Evolutionary conservation across 805 yeast species (phyloP), one percentile per base, ranked within the genome.

Genomic region (Allodekkera sacchari): DNA sequence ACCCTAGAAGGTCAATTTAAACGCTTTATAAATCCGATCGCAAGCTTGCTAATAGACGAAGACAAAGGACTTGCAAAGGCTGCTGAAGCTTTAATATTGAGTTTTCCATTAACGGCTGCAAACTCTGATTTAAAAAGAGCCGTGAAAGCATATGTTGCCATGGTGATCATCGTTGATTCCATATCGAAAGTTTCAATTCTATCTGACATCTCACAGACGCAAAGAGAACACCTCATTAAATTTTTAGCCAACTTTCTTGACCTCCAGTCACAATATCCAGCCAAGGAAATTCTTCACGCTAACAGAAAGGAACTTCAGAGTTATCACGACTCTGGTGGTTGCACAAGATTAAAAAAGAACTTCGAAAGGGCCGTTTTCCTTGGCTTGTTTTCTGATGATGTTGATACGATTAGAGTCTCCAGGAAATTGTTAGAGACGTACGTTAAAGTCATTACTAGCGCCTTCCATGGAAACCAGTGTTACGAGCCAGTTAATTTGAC

Each of bases 321-420:
- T 21, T 34, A 35, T 24, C 61, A 55, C 35, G 32, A 32, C 2
- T 27, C 34, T 8, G 47, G 46, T 2, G 24, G 57, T 7, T 64
- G 67, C 33, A 37, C 44, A 0, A 34, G 52, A 9, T 39, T 69
- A 1, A 49, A 63, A 7, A 54, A 63, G 4, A 48, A 63, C 5
- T 51, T 71, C 30, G 83, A 77, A 30, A 64, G 72, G 31, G 68
- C 73, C 5, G 44, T 74, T 19, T 57, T 73, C 19, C 44, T 72
- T 15, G 68, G 73, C 1, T 48, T 77, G 8, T 68, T 76, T 36
- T 63, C 75, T 0, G 69, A 70, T 28, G 68, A 64, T 24, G 47
- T 64, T 12, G 75, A 70, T 14, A 63, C 69, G 7, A 75, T 72
- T 45, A 56, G 63, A 24, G 44, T 66, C 13, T 60, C 77, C 8